Conservation (phyloP, 805 yeast species). For the Sugiyamaella valdiviana region DNA sequence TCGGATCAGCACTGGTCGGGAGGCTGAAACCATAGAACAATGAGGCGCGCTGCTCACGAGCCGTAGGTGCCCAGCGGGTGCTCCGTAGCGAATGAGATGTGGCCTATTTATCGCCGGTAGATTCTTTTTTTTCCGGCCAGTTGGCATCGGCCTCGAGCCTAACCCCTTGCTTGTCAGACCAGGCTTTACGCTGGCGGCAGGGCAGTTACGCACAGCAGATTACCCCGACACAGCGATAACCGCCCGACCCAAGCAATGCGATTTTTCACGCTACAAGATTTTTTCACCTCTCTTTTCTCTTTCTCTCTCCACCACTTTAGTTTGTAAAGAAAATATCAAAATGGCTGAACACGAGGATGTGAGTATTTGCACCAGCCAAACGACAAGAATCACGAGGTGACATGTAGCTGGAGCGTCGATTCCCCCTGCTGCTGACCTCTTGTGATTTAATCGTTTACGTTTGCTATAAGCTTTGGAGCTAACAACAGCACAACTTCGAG, state of each 20-base stretch:
- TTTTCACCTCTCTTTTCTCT: slow-evolving; percentile 3
- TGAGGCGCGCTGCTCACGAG: too few relatives aligned
- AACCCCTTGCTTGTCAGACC: not conserved
- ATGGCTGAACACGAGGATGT: slow-evolving; percentile 14
- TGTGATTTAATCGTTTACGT: not conserved
- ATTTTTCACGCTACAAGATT: slow-evolving; percentile 4
- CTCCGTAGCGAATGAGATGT: not conserved
- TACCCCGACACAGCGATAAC: not conserved
- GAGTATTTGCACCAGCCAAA: not conserved
- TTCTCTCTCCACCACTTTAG: not conserved
- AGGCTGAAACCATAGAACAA: not conserved
- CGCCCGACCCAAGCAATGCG: not conserved
- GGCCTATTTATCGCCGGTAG: not conserved
- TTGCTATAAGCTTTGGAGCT: not conserved
- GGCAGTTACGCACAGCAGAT: not conserved
- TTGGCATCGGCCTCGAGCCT: not conserved
- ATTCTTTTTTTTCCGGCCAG: not conserved
- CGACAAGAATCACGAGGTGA: not conserved
- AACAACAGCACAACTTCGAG: slow-evolving; percentile 79
- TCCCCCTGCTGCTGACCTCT: too few relatives aligned
- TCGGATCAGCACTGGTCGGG: not conserved
- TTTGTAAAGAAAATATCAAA: slow-evolving; percentile 1
- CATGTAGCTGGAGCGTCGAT: not conserved
- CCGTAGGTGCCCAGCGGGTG: not conserved
- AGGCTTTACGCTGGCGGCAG: not conserved